Base-by-base conservation (phyloP, 345 rosid genomes). In the Raphanus raphanistrum region DNA sequence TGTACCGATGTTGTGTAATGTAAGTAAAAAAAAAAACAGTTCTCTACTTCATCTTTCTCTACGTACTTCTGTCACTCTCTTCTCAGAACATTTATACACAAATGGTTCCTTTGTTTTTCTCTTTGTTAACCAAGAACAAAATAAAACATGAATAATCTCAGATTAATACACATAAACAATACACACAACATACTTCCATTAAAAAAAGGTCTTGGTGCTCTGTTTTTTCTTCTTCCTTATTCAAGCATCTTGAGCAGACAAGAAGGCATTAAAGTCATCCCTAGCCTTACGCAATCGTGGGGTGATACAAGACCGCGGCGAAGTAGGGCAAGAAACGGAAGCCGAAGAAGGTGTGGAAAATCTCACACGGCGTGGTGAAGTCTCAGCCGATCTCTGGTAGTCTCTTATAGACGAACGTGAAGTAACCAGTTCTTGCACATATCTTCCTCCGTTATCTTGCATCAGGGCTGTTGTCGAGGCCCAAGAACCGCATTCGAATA, bases 401-500 rank as follows among this genome's bases (percentile, higher is more conserved):
- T 88, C 71, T 50, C 72, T 48, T 28, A 58, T 36, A 10, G 60
- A 45, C 11, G 59, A 50, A 26, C 73, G 8, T 69, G 52, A 63
- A 15, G 89, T 79, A 63, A 93, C 87, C 0, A 93, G 97, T 2
- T 85, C 86, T 66, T 79, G 84, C 6, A 87, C 82, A 35, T 91
- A 93, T 87, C 84, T 60, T 29, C 84, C 75, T 74, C 70, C 54
- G 45, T 82, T 86, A 1, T 82, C 90, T 2, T 77, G 79, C 0
- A 77, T 70, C 0, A 81, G 28, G 11, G 90, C 80, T 9, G 86
- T 84, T 0, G 92, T 85, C 4, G 97, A 90, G 0, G 94, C 97
- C 98, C 98, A 93, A 2, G 96, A 93, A 33, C 92, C 96, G 17
- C 96, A 91, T 76, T 93, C 98, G 15, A 91, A 93, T 28, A 87